Conservation (phyloP, 257 asterid species). For the Solanum tarijense region DNA sequence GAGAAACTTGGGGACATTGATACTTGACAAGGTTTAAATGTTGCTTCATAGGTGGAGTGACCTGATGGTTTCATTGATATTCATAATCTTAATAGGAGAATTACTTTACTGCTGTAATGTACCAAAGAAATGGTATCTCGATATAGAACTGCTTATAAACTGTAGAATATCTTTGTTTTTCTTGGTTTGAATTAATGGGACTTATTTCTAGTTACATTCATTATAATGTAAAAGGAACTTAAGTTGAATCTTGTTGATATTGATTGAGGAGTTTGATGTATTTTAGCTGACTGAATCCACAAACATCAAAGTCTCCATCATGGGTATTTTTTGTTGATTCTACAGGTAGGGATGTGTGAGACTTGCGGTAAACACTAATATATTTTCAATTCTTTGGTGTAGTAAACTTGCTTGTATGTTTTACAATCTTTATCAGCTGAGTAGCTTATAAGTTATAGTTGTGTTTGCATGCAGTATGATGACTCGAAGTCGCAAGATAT, state of each 20-base stretch:
- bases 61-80: neutral
- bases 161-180: neutral
- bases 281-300: neutral
- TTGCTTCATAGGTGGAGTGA: neutral
- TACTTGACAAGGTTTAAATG: neutral
- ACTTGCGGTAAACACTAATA: neutral
- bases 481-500: slow-evolving; percentile 65
- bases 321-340: neutral
- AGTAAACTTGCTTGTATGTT: neutral
- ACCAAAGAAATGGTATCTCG: neutral
- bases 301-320: neutral
- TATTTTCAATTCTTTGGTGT: neutral
- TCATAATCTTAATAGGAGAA: neutral
- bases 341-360: neutral
- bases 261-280: neutral
- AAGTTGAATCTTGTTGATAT: neutral
- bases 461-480: slow-evolving; percentile 46
- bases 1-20: neutral
- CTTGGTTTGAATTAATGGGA: neutral
- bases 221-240: neutral
- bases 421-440: neutral
- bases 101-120: neutral
- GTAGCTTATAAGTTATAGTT: neutral
- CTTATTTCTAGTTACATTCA: neutral
- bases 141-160: neutral